Percentiles rank a stretch among this genome's conserved stretches.
These are phyloP conservation scores for Tricholoma hemisulphureum DNA, from an alignment of 768 basidiomycete species.

Conservation along the genomic window DNA sequence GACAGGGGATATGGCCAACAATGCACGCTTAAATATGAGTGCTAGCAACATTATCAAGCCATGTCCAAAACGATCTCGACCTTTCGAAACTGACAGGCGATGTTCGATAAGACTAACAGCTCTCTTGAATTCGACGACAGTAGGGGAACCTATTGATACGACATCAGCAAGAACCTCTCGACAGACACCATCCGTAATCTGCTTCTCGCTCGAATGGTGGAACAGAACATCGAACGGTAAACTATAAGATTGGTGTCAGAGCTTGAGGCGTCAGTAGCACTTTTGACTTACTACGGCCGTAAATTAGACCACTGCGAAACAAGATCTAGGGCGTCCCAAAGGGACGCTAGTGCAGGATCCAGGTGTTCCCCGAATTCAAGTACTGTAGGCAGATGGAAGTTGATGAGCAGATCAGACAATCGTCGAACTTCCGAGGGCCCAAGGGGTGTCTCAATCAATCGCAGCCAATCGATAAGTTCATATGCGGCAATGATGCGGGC, in stretches of 20 bases:
- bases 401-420: slow-evolving; percentile 37
- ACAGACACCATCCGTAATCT: slow-evolving; percentile 26
- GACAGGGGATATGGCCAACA: slow-evolving; percentile 20
- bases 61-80: slow-evolving; percentile 20
- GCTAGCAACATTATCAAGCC: slow-evolving; percentile 41
- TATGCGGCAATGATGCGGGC: slow-evolving; percentile 42
- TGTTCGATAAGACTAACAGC: slow-evolving; percentile 40
- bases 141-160: slow-evolving; percentile 26
- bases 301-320: slow-evolving; percentile 21
- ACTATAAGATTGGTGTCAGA: slow-evolving; percentile 1
- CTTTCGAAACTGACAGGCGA: slow-evolving; percentile 22
- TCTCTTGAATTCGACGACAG: slow-evolving; percentile 31
- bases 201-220: slow-evolving; percentile 26
- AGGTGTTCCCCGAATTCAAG: slow-evolving; percentile 42
- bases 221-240: slow-evolving; percentile 47
- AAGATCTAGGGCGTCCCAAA: slow-evolving; percentile 42
- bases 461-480: slow-evolving; percentile 64
- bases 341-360: slow-evolving; percentile 37
- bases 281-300: slow-evolving; percentile 11
- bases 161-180: slow-evolving; percentile 36
- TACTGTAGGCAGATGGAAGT: slow-evolving; percentile 43
- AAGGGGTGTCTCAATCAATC: slow-evolving; percentile 41
- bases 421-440: slow-evolving; percentile 38
- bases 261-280: neutral
- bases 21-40: slow-evolving; percentile 32